These are phyloP conservation scores for Dissophora globulifera DNA, from an alignment of 192 early-diverging fungal species.

Conservation along the genomic window DNA sequence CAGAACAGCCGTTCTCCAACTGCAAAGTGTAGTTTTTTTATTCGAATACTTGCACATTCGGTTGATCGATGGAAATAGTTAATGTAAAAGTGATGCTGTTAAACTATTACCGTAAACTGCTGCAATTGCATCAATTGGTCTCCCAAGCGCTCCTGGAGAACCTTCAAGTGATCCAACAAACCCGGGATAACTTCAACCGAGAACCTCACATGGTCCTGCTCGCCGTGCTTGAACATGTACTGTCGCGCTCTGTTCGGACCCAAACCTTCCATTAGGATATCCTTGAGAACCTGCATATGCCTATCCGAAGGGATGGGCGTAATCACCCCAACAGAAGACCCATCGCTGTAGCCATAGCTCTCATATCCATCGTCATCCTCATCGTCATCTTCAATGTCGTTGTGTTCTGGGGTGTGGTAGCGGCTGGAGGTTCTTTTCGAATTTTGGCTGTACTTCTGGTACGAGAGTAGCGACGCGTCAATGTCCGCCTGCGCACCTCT, in stretches of 20 bases:
- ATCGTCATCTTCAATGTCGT: slow-evolving; percentile 14
- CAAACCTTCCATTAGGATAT: slow-evolving; percentile 48
- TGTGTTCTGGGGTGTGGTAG: background rate
- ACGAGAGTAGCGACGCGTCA: slow-evolving; percentile 36
- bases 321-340: slow-evolving; percentile 35
- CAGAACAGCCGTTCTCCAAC: too few species aligned
- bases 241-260: slow-evolving; percentile 43
- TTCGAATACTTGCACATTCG: too few species aligned
- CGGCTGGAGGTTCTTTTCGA: slow-evolving; percentile 7
- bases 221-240: slow-evolving; percentile 47
- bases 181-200: slow-evolving; percentile 55
- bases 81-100: too few species aligned
- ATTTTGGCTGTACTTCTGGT: slow-evolving; percentile 31
- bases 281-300: slow-evolving; percentile 53
- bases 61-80: too few species aligned
- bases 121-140: slow-evolving; percentile 50
- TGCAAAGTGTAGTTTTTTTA: too few species aligned
- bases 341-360: slow-evolving; percentile 21
- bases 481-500: slow-evolving; percentile 10
- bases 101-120: slow-evolving; percentile 29
- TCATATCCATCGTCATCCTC: slow-evolving; percentile 42
- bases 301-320: slow-evolving; percentile 54
- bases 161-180: slow-evolving; percentile 49
- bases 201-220: slow-evolving; percentile 52
- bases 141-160: slow-evolving; percentile 34